Evolutionary conservation across 1,284 basidiomycete species (phyloP), one percentile per base, ranked within the genome.

Genomic region (Tilletia walkeri): DNA sequence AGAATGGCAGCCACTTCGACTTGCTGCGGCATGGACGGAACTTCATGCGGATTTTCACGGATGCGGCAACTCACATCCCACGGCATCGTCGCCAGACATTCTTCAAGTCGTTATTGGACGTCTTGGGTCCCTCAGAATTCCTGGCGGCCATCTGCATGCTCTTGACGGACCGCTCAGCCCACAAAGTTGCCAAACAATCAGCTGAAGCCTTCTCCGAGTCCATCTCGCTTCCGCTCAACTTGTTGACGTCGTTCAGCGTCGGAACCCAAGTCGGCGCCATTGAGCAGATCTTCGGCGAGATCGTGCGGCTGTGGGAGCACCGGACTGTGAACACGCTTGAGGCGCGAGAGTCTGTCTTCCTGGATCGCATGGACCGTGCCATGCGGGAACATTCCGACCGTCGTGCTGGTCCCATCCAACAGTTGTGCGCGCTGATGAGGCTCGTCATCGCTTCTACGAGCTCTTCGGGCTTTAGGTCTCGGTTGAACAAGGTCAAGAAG

Each of bases 1-100:
- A 76, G 30, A 66, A 12, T 63, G 71, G 59, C 24, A 66, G 41
- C 73, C 71, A 72, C 39, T 70, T 76, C 66, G 73, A 63, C 12
- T 65, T 76, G 1, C 73, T 84, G 14, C 77, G 79, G 69, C 78
- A 82, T 59, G 76, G 84, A 4, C 78, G 80, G 54, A 76, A 91
- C 39, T 92, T 95, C 82, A 83, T 95, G 49, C 89, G 88, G n/a
- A 89, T 94, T 45, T 95, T 95, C 83, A 92, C 92, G 0, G 93
- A 94, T 82, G 94, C 94, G 0, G 88, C 90, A 1, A 89, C 89
- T 72, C 93, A 95, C 77, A 89, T 95, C 71, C 93, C 93, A 24
- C 88, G 92, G 3, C 93, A 95, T 84, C 89, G 94, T 39, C 89
- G 93, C 49, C 90, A 89, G 72, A 90, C 89, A 90, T 93, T 99